Evolutionary conservation across 176 grass and related monocot genomes (phyloP), one percentile per base, ranked within the genome.

Genomic region (Musa itinerans): DNA sequence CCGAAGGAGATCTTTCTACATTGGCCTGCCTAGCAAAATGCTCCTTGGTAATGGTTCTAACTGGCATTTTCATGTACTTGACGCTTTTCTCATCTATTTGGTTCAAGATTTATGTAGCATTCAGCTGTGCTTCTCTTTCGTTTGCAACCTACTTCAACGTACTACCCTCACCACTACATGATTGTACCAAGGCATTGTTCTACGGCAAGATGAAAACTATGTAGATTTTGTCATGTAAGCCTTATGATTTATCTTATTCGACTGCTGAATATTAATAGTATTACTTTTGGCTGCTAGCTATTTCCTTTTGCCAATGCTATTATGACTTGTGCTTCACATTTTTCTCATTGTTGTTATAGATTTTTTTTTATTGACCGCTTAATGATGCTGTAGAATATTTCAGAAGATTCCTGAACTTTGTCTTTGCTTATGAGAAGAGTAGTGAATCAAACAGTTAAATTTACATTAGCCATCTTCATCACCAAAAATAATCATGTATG

Each of bases 41-140:
- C 63, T 11, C n/a, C 13, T 74, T 83, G 0, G 87, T 96, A 19
- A 75, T 90, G 19, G 55, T 56, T 9, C 14, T 62, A 43, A 98
- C 88, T 2, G 48, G 25, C 72, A 14, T 89, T 9, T 78, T 93
- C 61, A 50, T 76, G 43, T 91, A 94, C 77, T 55, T 98, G 5
- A 93, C 86, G 5, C 58, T 93, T 49, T 89, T 89, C 51, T 89
- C 80, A 5, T 93, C 88, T 49, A 14, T 85, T 53, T 86, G 81
- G 85, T 90, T 96, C 85, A 96, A 88, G 78, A 29, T 96, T 68
- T 96, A 90, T 11, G 85, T 86, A 34, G 87, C 9, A n/a, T 88
- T 78, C 62, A 88, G 89, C 83, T 83, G 76, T 53, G 61, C 13
- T 29, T 88, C 74, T 20, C 89, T 96, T 71, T 88, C 93, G 8